These are phyloP conservation scores for Artomyces pyxidatus DNA, from an alignment of 768 basidiomycete genomes.

Conservation along the genomic window DNA sequence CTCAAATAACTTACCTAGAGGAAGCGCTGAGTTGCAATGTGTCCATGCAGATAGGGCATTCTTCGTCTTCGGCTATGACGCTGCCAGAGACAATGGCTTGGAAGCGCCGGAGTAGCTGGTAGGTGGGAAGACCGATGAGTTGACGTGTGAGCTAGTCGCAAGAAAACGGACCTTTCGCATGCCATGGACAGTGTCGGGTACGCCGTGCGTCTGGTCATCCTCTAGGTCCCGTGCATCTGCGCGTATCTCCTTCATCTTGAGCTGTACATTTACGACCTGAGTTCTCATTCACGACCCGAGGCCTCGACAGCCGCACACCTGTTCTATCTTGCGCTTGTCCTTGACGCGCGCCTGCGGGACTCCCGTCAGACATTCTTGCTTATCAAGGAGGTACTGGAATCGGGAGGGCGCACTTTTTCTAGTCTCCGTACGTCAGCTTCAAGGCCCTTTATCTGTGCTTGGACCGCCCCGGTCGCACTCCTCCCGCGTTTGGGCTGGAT, in stretches of 20 bases:
- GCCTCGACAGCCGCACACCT: too few species aligned
- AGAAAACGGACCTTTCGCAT: conserved; percentile 33
- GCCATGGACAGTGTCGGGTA: conserved; percentile 26
- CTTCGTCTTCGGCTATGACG: conserved; percentile 29
- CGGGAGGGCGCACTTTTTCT: conserved; percentile 4
- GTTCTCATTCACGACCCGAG: too few species aligned
- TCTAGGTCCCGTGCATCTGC: conserved; percentile 31
- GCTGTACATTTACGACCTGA: conserved; percentile 16
- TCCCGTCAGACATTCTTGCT: neutral
- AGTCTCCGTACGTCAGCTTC: neutral
- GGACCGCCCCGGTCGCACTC: neutral
- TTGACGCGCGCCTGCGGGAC: neutral
- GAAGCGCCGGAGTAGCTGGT: conserved; percentile 34
- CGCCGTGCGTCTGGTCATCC: conserved; percentile 20
- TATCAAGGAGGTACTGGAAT: neutral
- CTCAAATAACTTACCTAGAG: conserved; percentile 24
- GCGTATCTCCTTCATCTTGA: conserved; percentile 26
- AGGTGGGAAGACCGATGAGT: neutral
- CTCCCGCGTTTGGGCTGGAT: conserved; percentile 15
- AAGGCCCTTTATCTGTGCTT: neutral
- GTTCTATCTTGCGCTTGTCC: conserved; percentile 4
- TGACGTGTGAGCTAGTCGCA: neutral
- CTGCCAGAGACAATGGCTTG: conserved; percentile 29
- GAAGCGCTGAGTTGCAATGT: conserved; percentile 25
- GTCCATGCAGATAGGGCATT: conserved; percentile 33